Evolutionary conservation across 2,329 filamentous ascomycete genomes (phyloP), one percentile per base, ranked within the genome.

Genomic region (Exserohilum rostratum): DNA sequence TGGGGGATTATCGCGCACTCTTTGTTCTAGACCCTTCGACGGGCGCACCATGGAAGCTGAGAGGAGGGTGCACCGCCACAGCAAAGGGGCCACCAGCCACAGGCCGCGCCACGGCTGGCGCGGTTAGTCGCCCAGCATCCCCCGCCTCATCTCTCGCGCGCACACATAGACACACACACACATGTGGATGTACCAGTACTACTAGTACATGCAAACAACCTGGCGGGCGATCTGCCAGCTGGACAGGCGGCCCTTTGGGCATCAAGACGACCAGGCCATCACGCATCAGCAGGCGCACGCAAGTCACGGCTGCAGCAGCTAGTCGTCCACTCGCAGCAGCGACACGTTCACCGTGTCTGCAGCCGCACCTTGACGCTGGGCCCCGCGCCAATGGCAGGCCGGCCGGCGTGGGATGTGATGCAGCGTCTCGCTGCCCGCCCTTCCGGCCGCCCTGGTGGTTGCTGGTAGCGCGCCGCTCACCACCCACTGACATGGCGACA

Each of bases 401-500:
- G 17, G 27, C 34, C 38, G 47, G 46, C 40, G 25, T 18, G 22
- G 20, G 33, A 47, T 43, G 27, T 18, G 43, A 44, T 47, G 55
- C 62, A 56, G 70, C 70, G 71, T 68, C 61, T 71, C 68, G 71
- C 70, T 65, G 71, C 53, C 65, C 65, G 70, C 69, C 69, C 70
- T 65, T 37, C 55, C 65, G 68, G 67, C 64, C 63, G 59, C 55
- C 54, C 22, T n/a, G n/a, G n/a, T n/a, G n/a, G n/a, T n/a, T n/a
- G n/a, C 50, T 55, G 39, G 46, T 51, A 52, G 53, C 55, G 46
- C 57, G 55, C 53, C 22, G 53, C 55, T 55, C 35, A 58, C 57
- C 56, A 58, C 44, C 65, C 64, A 67, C 65, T 72, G 55, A 70
- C 65, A 66, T 58, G 60, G 62, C 64, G 70, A 67, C 69, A 71